phyloP scores from a whole-genome alignment of 1,139 yeast species.

The Hansenula lynferdii region DNA sequence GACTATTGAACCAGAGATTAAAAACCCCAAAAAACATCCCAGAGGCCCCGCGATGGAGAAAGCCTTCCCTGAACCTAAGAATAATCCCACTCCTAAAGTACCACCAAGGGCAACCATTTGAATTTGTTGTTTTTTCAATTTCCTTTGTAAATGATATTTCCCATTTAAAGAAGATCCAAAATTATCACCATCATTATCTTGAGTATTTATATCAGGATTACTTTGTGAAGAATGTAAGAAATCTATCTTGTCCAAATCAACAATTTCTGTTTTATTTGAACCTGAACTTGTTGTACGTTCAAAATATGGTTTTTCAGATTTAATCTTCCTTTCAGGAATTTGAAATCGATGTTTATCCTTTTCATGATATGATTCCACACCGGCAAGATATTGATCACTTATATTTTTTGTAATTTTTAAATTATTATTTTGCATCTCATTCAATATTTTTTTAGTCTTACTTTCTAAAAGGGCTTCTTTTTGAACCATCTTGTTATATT shows the following conservation, averaged over 20 bases:
- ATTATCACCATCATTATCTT: too few relatives aligned
- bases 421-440: slow-evolving; percentile 13
- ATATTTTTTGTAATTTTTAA: slow-evolving; percentile 15
- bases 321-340: neutral
- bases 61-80: slow-evolving; percentile 75
- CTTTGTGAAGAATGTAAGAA: too few relatives aligned
- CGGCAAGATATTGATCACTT: slow-evolving; percentile 17
- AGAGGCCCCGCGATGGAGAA: slow-evolving; percentile 78
- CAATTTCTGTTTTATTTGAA: slow-evolving; percentile 12
- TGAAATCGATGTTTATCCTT: slow-evolving; percentile 6
- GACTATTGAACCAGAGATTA: slow-evolving; percentile 63
- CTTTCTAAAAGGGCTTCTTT: slow-evolving; percentile 16
- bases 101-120: slow-evolving; percentile 85
- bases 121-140: slow-evolving; percentile 62
- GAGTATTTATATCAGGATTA: too few relatives aligned
- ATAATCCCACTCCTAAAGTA: slow-evolving; percentile 74
- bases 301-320: slow-evolving; percentile 7
- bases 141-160: slow-evolving; percentile 39
- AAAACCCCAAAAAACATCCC: slow-evolving; percentile 70
- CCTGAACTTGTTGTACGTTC: slow-evolving; percentile 3
- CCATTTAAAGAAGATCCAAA: too few relatives aligned
- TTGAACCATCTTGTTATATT: slow-evolving; percentile 19
- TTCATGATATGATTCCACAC: slow-evolving; percentile 12
- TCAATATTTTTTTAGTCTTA: slow-evolving; percentile 14
- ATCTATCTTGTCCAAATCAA: slow-evolving; percentile 12